Conservation (phyloP, 2,329 filamentous ascomycete genomes). For the Penicillium sp. region DNA sequence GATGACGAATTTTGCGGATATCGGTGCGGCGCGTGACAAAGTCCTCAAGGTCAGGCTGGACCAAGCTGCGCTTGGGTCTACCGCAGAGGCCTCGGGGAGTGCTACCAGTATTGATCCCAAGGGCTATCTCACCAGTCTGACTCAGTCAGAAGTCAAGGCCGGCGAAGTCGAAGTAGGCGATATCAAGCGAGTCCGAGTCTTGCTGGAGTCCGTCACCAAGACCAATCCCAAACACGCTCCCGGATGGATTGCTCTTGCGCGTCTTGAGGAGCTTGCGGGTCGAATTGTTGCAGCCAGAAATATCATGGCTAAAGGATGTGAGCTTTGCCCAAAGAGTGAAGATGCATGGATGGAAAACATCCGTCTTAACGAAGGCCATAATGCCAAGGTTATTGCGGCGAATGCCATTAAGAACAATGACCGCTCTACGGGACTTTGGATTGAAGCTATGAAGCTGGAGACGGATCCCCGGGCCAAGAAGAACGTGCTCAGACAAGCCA, state of each 20-base stretch:
- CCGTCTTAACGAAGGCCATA: slow-evolving; percentile 81
- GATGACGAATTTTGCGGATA: slow-evolving; percentile 97
- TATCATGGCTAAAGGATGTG: slow-evolving; percentile 80
- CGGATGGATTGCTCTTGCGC: slow-evolving; percentile 90
- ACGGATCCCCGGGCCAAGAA: slow-evolving; percentile 79
- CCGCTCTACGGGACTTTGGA: slow-evolving; percentile 82
- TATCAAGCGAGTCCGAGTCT: slow-evolving; percentile 83
- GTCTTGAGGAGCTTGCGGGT: slow-evolving; percentile 86
- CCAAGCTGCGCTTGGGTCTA: slow-evolving; percentile 70
- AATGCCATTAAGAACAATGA: slow-evolving; percentile 90
- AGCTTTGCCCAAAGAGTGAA: slow-evolving; percentile 87
- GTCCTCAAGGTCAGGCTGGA: slow-evolving; percentile 91
- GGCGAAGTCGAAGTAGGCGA: slow-evolving; percentile 84
- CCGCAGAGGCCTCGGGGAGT: slow-evolving; percentile 66
- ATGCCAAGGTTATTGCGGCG: slow-evolving; percentile 91
- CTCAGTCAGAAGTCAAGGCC: slow-evolving; percentile 72
- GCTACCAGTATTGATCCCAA: slow-evolving; percentile 90
- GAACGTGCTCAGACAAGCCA: slow-evolving; percentile 80
- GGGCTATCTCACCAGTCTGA: slow-evolving; percentile 89
- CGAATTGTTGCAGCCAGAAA: slow-evolving; percentile 85
- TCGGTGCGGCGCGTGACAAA: slow-evolving; percentile 92
- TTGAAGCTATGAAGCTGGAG: slow-evolving; percentile 91
- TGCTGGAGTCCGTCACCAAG: slow-evolving; percentile 95
- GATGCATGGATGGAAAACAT: slow-evolving; percentile 97
- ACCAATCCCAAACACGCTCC: slow-evolving; percentile 93